Evolutionary conservation across 2,329 filamentous ascomycete genomes (phyloP), one percentile per base, ranked within the genome.

Genomic region (Colletotrichum somersetense): DNA sequence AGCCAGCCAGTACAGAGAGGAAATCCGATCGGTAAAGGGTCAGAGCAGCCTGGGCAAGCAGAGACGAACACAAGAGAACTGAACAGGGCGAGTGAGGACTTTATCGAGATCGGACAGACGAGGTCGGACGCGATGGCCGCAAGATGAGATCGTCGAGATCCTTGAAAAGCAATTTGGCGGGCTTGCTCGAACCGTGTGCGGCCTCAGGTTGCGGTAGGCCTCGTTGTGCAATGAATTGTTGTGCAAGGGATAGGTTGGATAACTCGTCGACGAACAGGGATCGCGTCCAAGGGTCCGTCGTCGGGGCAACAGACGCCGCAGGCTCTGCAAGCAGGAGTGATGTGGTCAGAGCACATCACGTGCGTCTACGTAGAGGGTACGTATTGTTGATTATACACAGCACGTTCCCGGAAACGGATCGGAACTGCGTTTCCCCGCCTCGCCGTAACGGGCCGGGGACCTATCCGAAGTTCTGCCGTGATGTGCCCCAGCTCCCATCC

Each of bases 1-100:
- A 67, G 73, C 61, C 61, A 55, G 72, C 77, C 68, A 67, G 55
- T 58, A 33, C 30, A 23, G n/a, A 48, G 62, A 66, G 46, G 10
- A 56, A 65, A 69, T 35, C 50, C 59, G 46, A 55, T 46, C 30
- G 30, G 30, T 30, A 30, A 30, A 30, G 56, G n/a, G 26, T 44
- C 46, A n/a, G 46, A 40, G 59, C 46, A 44, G 59, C 55, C 48
- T 30, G 12, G 38, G 38, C 50, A 52, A 57, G 33, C 40, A 55
- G 40, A 55, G 58, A 38, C 23, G 63, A 42, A 55, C 18, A 44
- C 18, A 0, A 20, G 18, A 20, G 42, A 46, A n/a, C n/a, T 26
- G 23, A 3, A 8, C 14, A 30, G 38, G 1, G n/a, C 61, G 52
- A 35, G 30, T 2, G 18, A 48, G 46, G n/a, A 23, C 3, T 56